Conservation (phyloP, 2,329 filamentous ascomycete species). For the Waltergamsia citrina region DNA sequence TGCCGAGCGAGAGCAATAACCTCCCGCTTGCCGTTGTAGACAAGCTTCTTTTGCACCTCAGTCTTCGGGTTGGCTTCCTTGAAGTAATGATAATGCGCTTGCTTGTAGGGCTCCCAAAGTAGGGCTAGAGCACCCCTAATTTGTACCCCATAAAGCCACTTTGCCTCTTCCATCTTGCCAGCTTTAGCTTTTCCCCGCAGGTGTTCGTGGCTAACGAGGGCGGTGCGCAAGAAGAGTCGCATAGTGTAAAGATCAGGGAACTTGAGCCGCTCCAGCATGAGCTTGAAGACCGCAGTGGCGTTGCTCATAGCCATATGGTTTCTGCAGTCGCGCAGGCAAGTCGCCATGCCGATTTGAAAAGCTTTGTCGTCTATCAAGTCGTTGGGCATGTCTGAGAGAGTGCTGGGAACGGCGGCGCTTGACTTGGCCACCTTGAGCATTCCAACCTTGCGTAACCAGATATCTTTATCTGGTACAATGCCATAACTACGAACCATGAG, state of each 20-base stretch:
- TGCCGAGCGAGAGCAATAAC: constrained; percentile 32
- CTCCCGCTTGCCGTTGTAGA: constrained; percentile 23
- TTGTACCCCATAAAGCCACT: constrained; percentile 37
- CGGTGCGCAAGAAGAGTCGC: constrained; percentile 46
- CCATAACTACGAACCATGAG: constrained; percentile 50
- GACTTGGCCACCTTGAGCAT: constrained; percentile 56
- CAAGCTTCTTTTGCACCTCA: constrained; percentile 8
- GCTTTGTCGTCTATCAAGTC: constrained; percentile 36
- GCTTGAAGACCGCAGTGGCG: constrained; percentile 54
- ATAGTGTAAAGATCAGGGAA: constrained; percentile 42
- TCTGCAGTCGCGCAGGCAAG: constrained; percentile 66
- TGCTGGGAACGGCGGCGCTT: constrained; percentile 48
- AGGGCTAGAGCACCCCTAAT: constrained; percentile 38
- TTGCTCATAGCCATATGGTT: constrained; percentile 61
- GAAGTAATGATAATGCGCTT: constrained; percentile 25
- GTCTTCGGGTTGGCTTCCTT: constrained; percentile 13
- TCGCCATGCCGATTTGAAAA: constrained; percentile 64
- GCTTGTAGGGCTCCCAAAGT: constrained; percentile 39
- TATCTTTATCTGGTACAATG: constrained; percentile 63
- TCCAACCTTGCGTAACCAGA: constrained; percentile 60
- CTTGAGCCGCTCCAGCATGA: constrained; percentile 39
- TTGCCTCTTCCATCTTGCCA: constrained; percentile 22
- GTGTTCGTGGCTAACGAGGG: constrained; percentile 35
- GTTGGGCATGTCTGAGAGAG: constrained; percentile 47
- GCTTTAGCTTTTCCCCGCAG: constrained; percentile 20